Conservation (phyloP, 306 rosid genomes). For the Prunus mume region DNA sequence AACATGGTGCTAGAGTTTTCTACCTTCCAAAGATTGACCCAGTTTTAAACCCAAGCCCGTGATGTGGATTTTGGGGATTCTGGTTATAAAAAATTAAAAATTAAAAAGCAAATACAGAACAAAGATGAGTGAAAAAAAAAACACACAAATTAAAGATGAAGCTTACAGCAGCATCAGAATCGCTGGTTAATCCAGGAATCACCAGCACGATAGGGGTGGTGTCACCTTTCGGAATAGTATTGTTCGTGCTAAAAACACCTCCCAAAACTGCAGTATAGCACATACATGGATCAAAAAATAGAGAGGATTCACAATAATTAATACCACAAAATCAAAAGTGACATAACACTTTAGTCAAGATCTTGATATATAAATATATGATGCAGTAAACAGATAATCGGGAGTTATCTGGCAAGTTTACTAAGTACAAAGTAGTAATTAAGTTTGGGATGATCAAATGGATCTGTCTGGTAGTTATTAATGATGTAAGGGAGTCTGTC, state of each 20-base stretch:
- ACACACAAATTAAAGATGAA: neutral
- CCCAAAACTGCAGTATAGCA: slow-evolving; percentile 41
- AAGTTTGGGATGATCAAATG: neutral
- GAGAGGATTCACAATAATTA: neutral
- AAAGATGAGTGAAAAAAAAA: slow-evolving; percentile 4
- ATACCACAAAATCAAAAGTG: neutral
- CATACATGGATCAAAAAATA: slow-evolving; percentile 3
- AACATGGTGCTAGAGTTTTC: neutral
- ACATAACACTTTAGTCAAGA: neutral
- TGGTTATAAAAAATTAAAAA: neutral
- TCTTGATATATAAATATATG: neutral
- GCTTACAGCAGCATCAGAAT: slow-evolving; percentile 79
- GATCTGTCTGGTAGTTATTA: neutral
- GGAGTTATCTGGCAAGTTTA: neutral
- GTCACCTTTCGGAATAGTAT: slow-evolving; percentile 40
- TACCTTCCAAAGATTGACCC: neutral
- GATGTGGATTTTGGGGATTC: neutral
- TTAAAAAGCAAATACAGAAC: neutral
- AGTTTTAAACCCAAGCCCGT: neutral
- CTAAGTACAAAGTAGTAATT: neutral
- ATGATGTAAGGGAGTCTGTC: neutral
- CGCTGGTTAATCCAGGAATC: slow-evolving; percentile 90
- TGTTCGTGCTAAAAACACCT: slow-evolving; percentile 26
- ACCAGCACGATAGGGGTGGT: slow-evolving; percentile 62
- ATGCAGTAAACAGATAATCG: neutral